phyloP scores from a whole-genome alignment of 768 basidiomycete genomes.

The Calocera viscosa region DNA sequence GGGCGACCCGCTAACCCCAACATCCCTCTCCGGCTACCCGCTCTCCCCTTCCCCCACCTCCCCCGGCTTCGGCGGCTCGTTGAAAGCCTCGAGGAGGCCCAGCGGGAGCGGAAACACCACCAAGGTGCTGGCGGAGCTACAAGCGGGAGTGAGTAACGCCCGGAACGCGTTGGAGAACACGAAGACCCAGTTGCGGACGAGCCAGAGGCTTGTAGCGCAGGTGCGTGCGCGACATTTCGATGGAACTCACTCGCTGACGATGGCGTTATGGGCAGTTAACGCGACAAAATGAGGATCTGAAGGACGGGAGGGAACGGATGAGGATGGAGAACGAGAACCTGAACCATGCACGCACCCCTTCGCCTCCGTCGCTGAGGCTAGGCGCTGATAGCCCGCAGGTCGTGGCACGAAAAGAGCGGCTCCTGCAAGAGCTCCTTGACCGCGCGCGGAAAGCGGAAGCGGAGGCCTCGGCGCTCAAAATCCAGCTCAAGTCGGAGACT shows the following conservation, averaged over 20 bases:
- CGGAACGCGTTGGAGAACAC: constrained; percentile 77
- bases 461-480: constrained; percentile 53
- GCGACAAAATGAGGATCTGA: constrained; percentile 75
- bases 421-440: constrained; percentile 77
- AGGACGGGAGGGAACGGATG: constrained; percentile 72
- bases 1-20: background rate
- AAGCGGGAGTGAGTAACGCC: constrained; percentile 68
- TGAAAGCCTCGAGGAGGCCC: constrained; percentile 7
- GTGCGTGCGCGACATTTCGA: constrained; percentile 12
- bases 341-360: constrained; percentile 37
- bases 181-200: constrained; percentile 53
- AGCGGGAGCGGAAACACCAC: constrained; percentile 62
- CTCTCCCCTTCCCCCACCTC: constrained; percentile 27
- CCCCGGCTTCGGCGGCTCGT: constrained; percentile 35
- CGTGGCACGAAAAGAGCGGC: constrained; percentile 71
- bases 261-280: constrained; percentile 35
- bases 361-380: background rate
- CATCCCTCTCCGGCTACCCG: constrained; percentile 23
- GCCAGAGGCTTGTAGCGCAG: constrained; percentile 72
- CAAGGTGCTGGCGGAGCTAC: constrained; percentile 76
- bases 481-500: constrained; percentile 62
- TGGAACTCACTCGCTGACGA: background rate
- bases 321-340: constrained; percentile 76
- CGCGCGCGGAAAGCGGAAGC: constrained; percentile 78
- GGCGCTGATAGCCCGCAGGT: constrained; percentile 28